Evolutionary conservation across 2,329 filamentous ascomycete genomes (phyloP).

Genomic region (Exophiala sp.): DNA sequence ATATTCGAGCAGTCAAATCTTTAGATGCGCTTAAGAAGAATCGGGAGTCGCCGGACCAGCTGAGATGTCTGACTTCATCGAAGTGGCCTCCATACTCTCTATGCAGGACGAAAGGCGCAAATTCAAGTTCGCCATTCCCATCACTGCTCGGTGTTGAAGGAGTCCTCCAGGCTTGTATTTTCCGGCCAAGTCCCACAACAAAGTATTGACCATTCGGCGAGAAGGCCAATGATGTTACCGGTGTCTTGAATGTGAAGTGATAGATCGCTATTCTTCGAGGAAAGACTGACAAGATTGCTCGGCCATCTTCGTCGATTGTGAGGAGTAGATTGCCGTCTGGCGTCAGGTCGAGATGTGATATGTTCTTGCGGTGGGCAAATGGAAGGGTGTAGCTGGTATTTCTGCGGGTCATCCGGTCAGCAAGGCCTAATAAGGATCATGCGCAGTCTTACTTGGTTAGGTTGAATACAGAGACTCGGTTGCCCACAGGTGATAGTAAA

Average conservation of each 20-base stretch:
- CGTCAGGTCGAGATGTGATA: conserved; percentile 78
- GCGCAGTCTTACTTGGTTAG: conserved; percentile 67
- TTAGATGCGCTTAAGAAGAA: conserved; percentile 92
- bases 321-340: conserved; percentile 88
- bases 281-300: conserved; percentile 87
- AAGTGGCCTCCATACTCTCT: conserved; percentile 83
- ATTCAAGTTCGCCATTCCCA: conserved; percentile 76
- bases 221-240: conserved; percentile 78
- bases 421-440: neutral
- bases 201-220: conserved; percentile 88
- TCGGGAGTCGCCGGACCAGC: conserved; percentile 93
- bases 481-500: conserved; percentile 92
- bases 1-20: conserved; percentile 88
- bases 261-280: conserved; percentile 79
- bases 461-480: conserved; percentile 92
- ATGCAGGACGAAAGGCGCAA: conserved; percentile 88
- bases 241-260: conserved; percentile 88
- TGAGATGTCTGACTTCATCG: conserved; percentile 75
- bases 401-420: conserved; percentile 4
- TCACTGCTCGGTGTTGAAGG: conserved; percentile 80
- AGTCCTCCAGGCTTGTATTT: conserved; percentile 93
- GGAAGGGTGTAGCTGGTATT: conserved; percentile 48
- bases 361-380: conserved; percentile 87
- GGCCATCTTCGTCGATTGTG: conserved; percentile 88
- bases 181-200: conserved; percentile 77